These are phyloP conservation scores for Fragosphaeria purpurea DNA, from an alignment of 2,329 filamentous ascomycete genomes.

Conservation along the genomic window DNA sequence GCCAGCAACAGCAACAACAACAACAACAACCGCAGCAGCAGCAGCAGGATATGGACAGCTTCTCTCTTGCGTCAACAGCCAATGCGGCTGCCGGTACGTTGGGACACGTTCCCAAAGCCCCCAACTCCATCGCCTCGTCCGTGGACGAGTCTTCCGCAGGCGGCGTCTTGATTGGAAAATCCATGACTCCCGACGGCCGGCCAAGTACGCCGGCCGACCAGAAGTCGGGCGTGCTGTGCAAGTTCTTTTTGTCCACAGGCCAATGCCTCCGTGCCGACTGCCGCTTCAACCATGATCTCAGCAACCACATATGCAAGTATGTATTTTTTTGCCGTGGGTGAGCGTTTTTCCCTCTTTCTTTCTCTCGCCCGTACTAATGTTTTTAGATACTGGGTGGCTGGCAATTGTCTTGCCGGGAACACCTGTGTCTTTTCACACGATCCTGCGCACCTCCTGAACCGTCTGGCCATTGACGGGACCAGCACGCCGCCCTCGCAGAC, in stretches of 20 bases:
- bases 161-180: constrained; percentile 77
- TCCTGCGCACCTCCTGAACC: constrained; percentile 74
- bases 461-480: constrained; percentile 62
- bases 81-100: not conserved
- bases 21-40: constrained; percentile 21
- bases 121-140: constrained; percentile 15
- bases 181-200: constrained; percentile 65
- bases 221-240: constrained; percentile 86
- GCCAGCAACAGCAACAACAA: constrained; percentile 38
- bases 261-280: constrained; percentile 93
- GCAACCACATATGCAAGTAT: constrained; percentile 95
- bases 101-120: constrained; percentile 1
- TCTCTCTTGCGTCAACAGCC: not conserved
- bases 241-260: constrained; percentile 93
- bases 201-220: constrained; percentile 68
- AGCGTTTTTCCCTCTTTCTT: constrained; percentile 16
- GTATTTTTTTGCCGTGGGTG: constrained; percentile 27
- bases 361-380: constrained; percentile 1
- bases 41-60: constrained; percentile 18
- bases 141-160: constrained; percentile 40
- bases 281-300: constrained; percentile 92
- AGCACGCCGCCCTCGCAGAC: constrained; percentile 54
- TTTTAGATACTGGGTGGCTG: constrained; percentile 82
- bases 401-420: constrained; percentile 86
- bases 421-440: constrained; percentile 98